A percentile compares a stretch with the other conserved stretches of the same genome.
Conservation (phyloP, 2,329 filamentous ascomycete genomes). For the Hypocreales sp. region DNA sequence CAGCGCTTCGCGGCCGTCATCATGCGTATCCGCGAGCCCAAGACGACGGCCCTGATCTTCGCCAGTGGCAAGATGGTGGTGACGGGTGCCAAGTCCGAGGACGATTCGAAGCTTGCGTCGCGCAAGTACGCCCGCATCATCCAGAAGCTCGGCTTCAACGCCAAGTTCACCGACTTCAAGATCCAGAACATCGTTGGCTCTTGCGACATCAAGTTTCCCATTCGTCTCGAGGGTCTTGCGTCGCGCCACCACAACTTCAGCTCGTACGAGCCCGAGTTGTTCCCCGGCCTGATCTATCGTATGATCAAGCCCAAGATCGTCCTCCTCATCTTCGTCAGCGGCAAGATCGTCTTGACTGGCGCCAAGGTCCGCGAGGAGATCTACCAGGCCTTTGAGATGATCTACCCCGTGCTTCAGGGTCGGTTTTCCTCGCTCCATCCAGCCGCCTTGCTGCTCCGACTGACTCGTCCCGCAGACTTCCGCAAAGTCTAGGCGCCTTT, state of each 20-base stretch:
- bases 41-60: conserved; percentile 96
- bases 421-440: conserved; percentile 13
- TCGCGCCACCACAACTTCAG: conserved; percentile 98
- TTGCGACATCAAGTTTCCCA: conserved; percentile 98
- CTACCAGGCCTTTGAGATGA: conserved; percentile 91
- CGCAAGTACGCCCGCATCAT: conserved; percentile 98
- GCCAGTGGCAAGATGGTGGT: conserved; percentile 99
- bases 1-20: conserved; percentile 98
- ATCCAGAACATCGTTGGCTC: conserved; percentile 99
- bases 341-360: conserved; percentile 95
- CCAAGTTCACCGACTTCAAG: conserved; percentile 99
- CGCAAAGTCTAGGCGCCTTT: conserved; percentile 32
- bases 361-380: conserved; percentile 98
- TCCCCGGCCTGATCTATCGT: conserved; percentile 97
- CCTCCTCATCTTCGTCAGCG: conserved; percentile 91
- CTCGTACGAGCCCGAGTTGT: conserved; percentile 95
- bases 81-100: conserved; percentile 93
- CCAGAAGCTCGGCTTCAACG: conserved; percentile 98
- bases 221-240: conserved; percentile 87
- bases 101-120: conserved; percentile 91
- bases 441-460: not conserved
- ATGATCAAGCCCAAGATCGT: conserved; percentile 99
- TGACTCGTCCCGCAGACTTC: conserved; percentile 27
- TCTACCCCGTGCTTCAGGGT: conserved; percentile 90
- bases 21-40: conserved; percentile 98